A percentile compares a stretch with the other conserved stretches of the same genome.
phyloP scores from a whole-genome alignment of 208 protist species.

The Naegleria lovaniensis region DNA sequence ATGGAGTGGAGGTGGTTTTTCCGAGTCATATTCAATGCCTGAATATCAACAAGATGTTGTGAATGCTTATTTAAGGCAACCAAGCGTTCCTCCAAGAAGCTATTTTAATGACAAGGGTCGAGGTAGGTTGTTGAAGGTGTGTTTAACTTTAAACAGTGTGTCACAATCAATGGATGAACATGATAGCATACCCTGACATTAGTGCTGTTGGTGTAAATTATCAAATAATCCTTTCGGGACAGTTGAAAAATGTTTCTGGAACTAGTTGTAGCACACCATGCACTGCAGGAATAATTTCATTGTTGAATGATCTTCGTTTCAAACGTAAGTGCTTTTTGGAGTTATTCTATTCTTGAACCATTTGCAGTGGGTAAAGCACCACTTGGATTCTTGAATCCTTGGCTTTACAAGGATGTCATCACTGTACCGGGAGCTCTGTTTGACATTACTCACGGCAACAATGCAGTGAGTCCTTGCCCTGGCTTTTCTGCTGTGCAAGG shows the following conservation, averaged over 20 bases:
- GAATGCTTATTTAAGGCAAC: not conserved
- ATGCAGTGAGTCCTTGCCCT: constrained; percentile 25
- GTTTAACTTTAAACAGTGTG: no score
- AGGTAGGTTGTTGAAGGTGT: not conserved
- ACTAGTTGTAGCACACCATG: constrained; percentile 41
- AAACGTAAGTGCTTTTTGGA: no score
- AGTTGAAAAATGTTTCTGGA: constrained; percentile 34
- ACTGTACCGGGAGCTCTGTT: constrained; percentile 32
- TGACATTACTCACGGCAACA: constrained; percentile 51
- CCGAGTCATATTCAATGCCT: not conserved
- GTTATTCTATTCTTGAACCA: no score
- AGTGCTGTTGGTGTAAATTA: constrained; percentile 7
- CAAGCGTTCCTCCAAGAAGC: not conserved
- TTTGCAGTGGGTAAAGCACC: constrained; percentile 34
- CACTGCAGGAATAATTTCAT: constrained; percentile 43
- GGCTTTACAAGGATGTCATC: constrained; percentile 42
- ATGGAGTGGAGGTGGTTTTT: constrained; percentile 36
- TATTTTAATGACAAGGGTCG: not conserved
- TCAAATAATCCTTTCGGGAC: constrained; percentile 25
- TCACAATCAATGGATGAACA: no score
- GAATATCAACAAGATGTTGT: not conserved
- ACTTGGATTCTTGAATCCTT: constrained; percentile 59
- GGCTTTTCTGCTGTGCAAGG: constrained; percentile 42
- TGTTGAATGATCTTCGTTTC: constrained; percentile 48
- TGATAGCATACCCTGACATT: constrained; percentile 20